Base-by-base conservation (phyloP, 169 alveolate genomes). In the Eimeria falciformis region DNA sequence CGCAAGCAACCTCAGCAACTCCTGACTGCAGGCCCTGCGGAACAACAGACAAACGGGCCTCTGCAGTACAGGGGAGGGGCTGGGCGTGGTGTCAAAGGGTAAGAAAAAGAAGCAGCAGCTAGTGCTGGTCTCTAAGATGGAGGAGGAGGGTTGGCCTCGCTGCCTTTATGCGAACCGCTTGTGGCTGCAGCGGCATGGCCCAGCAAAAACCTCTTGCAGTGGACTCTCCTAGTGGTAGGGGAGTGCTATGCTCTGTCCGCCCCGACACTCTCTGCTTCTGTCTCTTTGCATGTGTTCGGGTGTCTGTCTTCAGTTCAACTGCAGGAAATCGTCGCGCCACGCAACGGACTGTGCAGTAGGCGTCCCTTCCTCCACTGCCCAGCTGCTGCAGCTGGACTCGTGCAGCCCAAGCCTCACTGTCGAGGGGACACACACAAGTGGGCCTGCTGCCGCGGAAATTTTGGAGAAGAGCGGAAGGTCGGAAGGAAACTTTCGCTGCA, bases 341-440 rank as follows among this genome's bases (percentile, higher is more conserved):
- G 27, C n/a, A 25, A n/a, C 5, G 21, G 86, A 45, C 21, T 25
- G 65, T 65, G 25, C 66, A 45, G 23, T 25, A 11, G 37, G 12
- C 5, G 68, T 33, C 25, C 86, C 86, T 46, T 77, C 86, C 21
- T 77, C 68, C 58, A 77, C 86, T n/a, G 86, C 86, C 11, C 86
- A 77, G 66, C 68, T 77, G 86, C 86, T 77, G 68, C 86, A 77
- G 86, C 66, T 77, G 29, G 86, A 77, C 58, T 58, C 86, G 21
- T 43, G 37, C 17, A 77, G 86, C 47, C 86, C 86, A 21, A 27
- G 11, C 47, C 86, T 77, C 6, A 9, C 66, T 6, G 86, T 65
- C 5, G 66, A 47, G 58, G 46, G 29, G 68, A 12, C 25, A 53
- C 65, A 33, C 40, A 33, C 40, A 33, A 33, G 2, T 33, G 40